Evolutionary conservation across 2,329 filamentous ascomycete species (phyloP), one percentile per base, ranked within the genome.

Genomic region (Claviceps digitariae): DNA sequence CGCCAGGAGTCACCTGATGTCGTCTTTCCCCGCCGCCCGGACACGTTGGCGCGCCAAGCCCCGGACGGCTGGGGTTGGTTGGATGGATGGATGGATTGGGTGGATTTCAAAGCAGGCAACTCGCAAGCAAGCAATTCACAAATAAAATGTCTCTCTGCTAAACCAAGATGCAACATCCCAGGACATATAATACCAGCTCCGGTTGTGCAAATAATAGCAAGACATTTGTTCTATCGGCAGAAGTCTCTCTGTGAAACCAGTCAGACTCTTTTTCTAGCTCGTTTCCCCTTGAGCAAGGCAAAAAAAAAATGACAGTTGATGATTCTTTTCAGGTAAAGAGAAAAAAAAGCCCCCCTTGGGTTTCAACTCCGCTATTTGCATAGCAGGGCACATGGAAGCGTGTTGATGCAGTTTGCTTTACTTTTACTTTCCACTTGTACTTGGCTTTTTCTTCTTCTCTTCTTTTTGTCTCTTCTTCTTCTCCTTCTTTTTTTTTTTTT

Each of bases 291-390:
- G n/a, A 27, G 38, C 29, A 49, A 50, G 58, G 47, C 62, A 6
- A 20, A 34, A 20, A 34, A 34, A 72, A 62, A 52, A 76, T 75
- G 73, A 65, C 72, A 36, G 67, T 69, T 49, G 67, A 67, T 44
- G 68, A 72, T 59, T 69, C 71, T 52, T 76, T 76, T 54, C 71
- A 74, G 69, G 74, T 76, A 62, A 58, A 66, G 48, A 23, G 20
- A n/a, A 9, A 49, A 20, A 38, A 5, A n/a, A 4, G n/a, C n/a
- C n/a, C n/a, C n/a, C 20, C 17, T 36, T 17, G 15, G 21, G 10
- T 43, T 43, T 17, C 12, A 17, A 36, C 48, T 49, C 17, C 48
- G 36, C 48, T 21, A n/a, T 45, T 31, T 45, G 27, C 50, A 45
- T 21, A 25, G 23, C 17, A 50, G 17, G 17, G 20, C n/a, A 43